phyloP scores from a whole-genome alignment of 352 stramenopile genomes.

The Pythium rhizo-oryzae region DNA sequence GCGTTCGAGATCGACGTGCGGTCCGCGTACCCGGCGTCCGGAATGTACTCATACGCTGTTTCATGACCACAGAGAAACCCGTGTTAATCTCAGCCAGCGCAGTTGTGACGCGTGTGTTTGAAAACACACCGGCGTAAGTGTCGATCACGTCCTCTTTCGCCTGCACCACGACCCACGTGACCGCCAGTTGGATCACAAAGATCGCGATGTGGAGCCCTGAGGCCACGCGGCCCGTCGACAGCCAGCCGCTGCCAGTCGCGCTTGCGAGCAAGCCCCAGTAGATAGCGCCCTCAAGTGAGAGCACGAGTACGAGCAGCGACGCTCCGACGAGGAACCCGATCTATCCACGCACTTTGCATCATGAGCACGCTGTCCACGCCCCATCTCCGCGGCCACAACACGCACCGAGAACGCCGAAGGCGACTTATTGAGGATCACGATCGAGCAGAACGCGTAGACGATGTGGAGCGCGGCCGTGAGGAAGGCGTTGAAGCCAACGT shows the following conservation, averaged over 20 bases:
- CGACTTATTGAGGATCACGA: constrained; percentile 82
- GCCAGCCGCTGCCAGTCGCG: constrained; percentile 26
- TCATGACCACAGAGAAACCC: no score
- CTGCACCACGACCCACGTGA: constrained; percentile 68
- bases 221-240: constrained; percentile 47
- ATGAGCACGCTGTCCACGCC: not conserved
- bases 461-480: constrained; percentile 61
- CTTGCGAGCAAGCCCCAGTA: constrained; percentile 47
- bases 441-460: constrained; percentile 72
- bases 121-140: constrained; percentile 68
- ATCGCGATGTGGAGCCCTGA: constrained; percentile 55
- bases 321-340: constrained; percentile 78
- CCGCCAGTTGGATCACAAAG: constrained; percentile 58
- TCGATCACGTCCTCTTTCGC: constrained; percentile 87
- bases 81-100: no score
- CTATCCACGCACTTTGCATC: constrained; percentile 27
- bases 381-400: not conserved
- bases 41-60: constrained; percentile 85
- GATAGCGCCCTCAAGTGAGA: constrained; percentile 67
- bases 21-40: constrained; percentile 54
- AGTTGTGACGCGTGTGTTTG: not conserved
- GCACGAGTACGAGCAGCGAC: constrained; percentile 61
- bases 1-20: constrained; percentile 42
- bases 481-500: constrained; percentile 68
- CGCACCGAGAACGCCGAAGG: constrained; percentile 78